Conservation (phyloP, 148 eudicot species). For the Silene conica region DNA sequence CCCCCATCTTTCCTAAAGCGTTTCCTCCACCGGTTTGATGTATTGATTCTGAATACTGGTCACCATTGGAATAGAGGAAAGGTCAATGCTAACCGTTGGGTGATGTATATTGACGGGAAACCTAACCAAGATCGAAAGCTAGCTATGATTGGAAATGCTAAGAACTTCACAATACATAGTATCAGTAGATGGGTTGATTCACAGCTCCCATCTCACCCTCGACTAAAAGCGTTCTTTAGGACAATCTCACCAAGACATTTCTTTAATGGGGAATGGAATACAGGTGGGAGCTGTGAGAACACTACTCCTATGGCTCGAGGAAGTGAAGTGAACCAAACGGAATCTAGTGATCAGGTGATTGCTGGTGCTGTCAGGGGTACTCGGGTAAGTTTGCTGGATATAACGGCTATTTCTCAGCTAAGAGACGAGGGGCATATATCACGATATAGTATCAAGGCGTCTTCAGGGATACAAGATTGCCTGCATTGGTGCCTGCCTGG, state of each 20-base stretch:
- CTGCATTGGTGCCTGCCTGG: constrained; percentile 75
- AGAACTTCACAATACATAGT: constrained; percentile 45
- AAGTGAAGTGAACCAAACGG: constrained; percentile 41
- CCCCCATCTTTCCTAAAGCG: constrained; percentile 46
- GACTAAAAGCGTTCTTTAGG: constrained; percentile 49
- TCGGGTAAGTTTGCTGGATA: constrained; percentile 41
- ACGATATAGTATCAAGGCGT: constrained; percentile 39
- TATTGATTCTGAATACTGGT: constrained; percentile 59
- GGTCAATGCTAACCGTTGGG: constrained; percentile 55
- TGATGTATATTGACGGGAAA: constrained; percentile 50
- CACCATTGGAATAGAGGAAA: constrained; percentile 66
- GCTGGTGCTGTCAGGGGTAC: constrained; percentile 55
- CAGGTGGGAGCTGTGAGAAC: constrained; percentile 62
- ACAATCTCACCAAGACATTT: constrained; percentile 65
- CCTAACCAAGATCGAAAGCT: constrained; percentile 36
- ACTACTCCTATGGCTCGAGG: constrained; percentile 50
- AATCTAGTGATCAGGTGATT: constrained; percentile 46
- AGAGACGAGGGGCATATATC: constrained; percentile 69
- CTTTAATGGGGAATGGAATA: constrained; percentile 61
- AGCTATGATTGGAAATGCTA: constrained; percentile 47
- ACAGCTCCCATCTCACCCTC: constrained; percentile 38
- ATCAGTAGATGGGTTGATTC: constrained; percentile 48
- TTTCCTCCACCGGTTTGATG: constrained; percentile 35
- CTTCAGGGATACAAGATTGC: constrained; percentile 50
- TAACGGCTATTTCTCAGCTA: constrained; percentile 51